Evolutionary conservation across 768 basidiomycete species (phyloP).

Genomic region (Tremella fuciformis): DNA sequence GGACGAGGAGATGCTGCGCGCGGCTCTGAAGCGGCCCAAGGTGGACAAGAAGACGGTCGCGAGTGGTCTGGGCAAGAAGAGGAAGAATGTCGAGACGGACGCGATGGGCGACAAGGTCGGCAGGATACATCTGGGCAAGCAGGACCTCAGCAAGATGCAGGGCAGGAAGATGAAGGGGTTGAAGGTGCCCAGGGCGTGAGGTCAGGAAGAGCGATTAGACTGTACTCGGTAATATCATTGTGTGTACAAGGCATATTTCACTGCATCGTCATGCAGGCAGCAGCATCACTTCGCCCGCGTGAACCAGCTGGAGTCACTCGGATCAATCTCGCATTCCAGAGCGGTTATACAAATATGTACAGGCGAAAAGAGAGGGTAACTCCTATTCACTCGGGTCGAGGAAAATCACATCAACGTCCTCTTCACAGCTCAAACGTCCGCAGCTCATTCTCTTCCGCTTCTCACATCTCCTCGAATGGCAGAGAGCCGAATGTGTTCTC

Average conservation of each 20-base stretch:
- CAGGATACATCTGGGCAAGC: constrained; percentile 79
- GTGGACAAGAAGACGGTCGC: constrained; percentile 83
- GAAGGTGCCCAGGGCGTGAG: constrained; percentile 13
- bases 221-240: too few relatives aligned
- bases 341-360: constrained; percentile 7
- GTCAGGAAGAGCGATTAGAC: too few relatives aligned
- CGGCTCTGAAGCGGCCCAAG: constrained; percentile 78
- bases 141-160: constrained; percentile 82
- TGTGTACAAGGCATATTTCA: too few relatives aligned
- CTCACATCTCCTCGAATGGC: constrained; percentile 1
- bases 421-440: not conserved
- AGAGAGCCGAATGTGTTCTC: constrained; percentile 84
- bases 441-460: constrained; percentile 21
- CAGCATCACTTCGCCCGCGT: too few relatives aligned
- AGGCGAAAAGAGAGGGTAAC: not conserved
- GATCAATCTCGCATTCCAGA: constrained; percentile 1
- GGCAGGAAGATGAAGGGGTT: constrained; percentile 96
- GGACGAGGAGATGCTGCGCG: constrained; percentile 74
- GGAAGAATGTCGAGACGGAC: constrained; percentile 89
- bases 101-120: constrained; percentile 97
- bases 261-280: too few relatives aligned
- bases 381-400: constrained; percentile 1
- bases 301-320: too few relatives aligned
- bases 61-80: constrained; percentile 73
- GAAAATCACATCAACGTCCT: not conserved